Conservation (phyloP, 805 yeast genomes). For the Zygotorulaspora chibaensis region DNA sequence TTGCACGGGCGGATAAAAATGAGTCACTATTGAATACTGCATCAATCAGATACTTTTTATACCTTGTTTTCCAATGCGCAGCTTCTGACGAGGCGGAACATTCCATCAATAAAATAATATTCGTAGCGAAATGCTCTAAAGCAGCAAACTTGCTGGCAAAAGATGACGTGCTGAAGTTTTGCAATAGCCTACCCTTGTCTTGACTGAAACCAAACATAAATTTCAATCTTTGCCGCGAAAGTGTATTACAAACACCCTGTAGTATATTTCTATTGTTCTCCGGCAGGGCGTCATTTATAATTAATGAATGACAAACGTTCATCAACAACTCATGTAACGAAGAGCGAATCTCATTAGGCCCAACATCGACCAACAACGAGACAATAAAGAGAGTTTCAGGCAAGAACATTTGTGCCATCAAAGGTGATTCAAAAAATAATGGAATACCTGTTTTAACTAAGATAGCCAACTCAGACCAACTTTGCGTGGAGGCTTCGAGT, state of each 20-base stretch:
- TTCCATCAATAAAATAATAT: slow-evolving; percentile 49
- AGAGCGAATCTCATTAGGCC: slow-evolving; percentile 52
- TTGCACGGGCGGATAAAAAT: slow-evolving; percentile 61
- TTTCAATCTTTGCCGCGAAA: slow-evolving; percentile 58
- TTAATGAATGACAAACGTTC: slow-evolving; percentile 66
- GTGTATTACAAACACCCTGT: slow-evolving; percentile 40
- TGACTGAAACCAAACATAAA: slow-evolving; percentile 68
- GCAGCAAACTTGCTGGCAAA: slow-evolving; percentile 39
- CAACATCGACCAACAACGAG: slow-evolving; percentile 51
- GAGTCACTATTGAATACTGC: slow-evolving; percentile 55
- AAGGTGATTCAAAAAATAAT: slow-evolving; percentile 64
- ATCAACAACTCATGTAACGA: slow-evolving; percentile 57
- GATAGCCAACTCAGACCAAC: slow-evolving; percentile 69
- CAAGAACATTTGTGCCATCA: slow-evolving; percentile 57
- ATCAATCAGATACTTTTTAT: slow-evolving; percentile 60
- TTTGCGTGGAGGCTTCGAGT: slow-evolving; percentile 43
- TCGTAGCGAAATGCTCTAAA: slow-evolving; percentile 57
- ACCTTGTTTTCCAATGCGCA: slow-evolving; percentile 56
- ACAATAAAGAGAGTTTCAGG: slow-evolving; percentile 70
- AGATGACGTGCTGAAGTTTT: slow-evolving; percentile 35
- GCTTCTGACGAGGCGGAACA: slow-evolving; percentile 44
- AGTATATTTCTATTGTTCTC: slow-evolving; percentile 39
- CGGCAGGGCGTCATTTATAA: slow-evolving; percentile 52
- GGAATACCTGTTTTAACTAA: slow-evolving; percentile 59
- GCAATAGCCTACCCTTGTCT: slow-evolving; percentile 39